A percentile compares a stretch with the other conserved stretches of the same genome.
Conservation (phyloP, 306 rosid species). For the Vigna hirtella region DNA sequence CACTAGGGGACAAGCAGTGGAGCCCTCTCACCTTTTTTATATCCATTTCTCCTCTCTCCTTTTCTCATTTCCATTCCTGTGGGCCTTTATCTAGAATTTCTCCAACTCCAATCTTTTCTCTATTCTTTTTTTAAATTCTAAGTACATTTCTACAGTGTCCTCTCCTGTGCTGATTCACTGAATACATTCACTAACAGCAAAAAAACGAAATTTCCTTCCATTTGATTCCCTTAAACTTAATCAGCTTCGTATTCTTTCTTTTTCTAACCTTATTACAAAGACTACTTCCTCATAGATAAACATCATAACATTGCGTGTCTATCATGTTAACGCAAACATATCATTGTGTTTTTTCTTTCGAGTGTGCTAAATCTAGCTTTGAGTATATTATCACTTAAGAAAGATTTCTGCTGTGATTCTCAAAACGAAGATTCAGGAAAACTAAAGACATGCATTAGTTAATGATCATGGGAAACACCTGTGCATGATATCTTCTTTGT, state of each 20-base stretch:
- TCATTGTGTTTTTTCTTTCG: not conserved
- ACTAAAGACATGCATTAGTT: not conserved
- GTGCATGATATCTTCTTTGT: not conserved
- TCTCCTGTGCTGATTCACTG: constrained; percentile 5
- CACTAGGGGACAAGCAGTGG: constrained; percentile 19
- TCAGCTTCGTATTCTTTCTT: not conserved
- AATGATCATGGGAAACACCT: not conserved
- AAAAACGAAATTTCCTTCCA: not conserved
- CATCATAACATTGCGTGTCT: not conserved
- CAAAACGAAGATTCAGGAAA: constrained; percentile 14
- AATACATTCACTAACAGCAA: not conserved
- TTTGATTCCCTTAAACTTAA: not conserved
- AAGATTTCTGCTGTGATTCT: not conserved
- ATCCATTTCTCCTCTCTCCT: not conserved
- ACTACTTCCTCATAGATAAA: not conserved
- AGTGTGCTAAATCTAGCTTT: not conserved
- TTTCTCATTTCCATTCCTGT: not conserved
- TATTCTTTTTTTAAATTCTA: not conserved
- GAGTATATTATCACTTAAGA: not conserved
- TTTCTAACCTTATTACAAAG: not conserved
- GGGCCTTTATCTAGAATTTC: not conserved
- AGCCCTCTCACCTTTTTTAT: constrained; percentile 25
- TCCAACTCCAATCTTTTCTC: not conserved
- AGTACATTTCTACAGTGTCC: constrained; percentile 3
- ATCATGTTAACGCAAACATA: not conserved